Percentiles rank a stretch among this genome's conserved stretches.
phyloP scores from a whole-genome alignment of 2,329 filamentous ascomycete species.

The Fusarium hostae region DNA sequence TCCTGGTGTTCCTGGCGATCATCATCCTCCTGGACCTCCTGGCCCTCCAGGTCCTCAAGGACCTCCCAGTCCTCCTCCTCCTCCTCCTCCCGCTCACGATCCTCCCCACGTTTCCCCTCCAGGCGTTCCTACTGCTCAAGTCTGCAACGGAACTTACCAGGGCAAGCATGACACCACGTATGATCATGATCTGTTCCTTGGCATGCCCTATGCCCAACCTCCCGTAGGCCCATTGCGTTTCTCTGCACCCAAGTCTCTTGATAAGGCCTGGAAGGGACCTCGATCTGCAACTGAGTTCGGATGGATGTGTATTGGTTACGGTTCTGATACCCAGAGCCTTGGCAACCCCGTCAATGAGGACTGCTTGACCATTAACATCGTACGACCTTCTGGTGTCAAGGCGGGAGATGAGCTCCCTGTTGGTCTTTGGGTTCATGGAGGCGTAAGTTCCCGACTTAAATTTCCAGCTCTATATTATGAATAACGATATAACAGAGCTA shows the following conservation, averaged over 20 bases:
- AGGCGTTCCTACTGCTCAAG: slow-evolving; percentile 2
- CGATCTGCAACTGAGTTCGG: slow-evolving; percentile 59
- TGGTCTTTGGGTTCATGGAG: slow-evolving; percentile 68
- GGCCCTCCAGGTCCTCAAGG: background rate
- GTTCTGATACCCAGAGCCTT: slow-evolving; percentile 47
- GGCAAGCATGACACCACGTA: slow-evolving; percentile 20
- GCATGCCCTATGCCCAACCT: slow-evolving; percentile 37
- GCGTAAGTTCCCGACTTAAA: slow-evolving; percentile 30
- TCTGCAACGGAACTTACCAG: slow-evolving; percentile 33
- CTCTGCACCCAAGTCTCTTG: slow-evolving; percentile 60
- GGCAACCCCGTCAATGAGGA: slow-evolving; percentile 41
- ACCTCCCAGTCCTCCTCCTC: background rate
- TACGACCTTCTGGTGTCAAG: slow-evolving; percentile 41
- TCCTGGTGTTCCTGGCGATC: background rate
- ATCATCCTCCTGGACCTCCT: background rate
- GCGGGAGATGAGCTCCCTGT: slow-evolving; percentile 62
- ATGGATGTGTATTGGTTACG: slow-evolving; percentile 62
- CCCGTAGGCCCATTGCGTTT: slow-evolving; percentile 65
- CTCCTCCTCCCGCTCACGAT: background rate
- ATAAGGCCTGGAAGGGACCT: slow-evolving; percentile 55
- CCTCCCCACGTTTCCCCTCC: background rate
- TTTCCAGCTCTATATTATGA: background rate
- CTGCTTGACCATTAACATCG: slow-evolving; percentile 43
- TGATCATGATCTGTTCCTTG: slow-evolving; percentile 34
- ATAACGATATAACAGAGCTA: slow-evolving; percentile 38